These are phyloP conservation scores for Mortierella hygrophila DNA, from an alignment of 192 early-diverging fungal species.

Conservation along the genomic window DNA sequence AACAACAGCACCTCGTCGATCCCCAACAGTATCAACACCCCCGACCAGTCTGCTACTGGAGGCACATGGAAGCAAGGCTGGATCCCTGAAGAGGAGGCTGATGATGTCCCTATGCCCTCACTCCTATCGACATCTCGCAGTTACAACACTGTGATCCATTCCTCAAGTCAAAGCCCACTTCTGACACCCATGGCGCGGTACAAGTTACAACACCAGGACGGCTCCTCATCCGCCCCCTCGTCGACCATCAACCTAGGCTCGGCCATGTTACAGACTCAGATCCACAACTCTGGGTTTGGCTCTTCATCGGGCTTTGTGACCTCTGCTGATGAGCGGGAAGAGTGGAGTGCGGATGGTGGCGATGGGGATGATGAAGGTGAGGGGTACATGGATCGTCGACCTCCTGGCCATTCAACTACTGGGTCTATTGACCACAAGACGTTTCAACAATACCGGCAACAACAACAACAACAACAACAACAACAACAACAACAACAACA, in stretches of 20 bases:
- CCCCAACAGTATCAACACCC: conserved; percentile 7
- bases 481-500: too few species aligned
- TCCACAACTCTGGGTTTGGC: not conserved
- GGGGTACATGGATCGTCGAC: conserved; percentile 18
- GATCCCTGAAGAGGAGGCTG: conserved; percentile 47
- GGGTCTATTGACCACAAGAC: not conserved
- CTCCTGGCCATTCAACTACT: not conserved
- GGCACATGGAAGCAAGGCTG: conserved; percentile 48
- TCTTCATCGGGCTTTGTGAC: conserved; percentile 28
- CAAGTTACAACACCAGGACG: conserved; percentile 40
- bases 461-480: conserved; percentile 9
- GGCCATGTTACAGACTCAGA: not conserved
- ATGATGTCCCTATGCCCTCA: conserved; percentile 38
- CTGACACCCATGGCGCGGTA: conserved; percentile 44
- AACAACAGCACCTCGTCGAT: conserved; percentile 1
- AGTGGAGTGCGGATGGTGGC: conserved; percentile 50
- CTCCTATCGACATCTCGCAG: conserved; percentile 38
- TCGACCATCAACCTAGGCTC: conserved; percentile 28
- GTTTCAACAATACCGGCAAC: conserved; percentile 4
- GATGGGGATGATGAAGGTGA: conserved; percentile 52
- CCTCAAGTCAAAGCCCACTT: conserved; percentile 30
- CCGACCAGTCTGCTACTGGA: conserved; percentile 8
- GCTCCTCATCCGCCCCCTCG: conserved; percentile 40
- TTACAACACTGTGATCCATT: conserved; percentile 19
- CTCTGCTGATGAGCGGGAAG: conserved; percentile 51